Evolutionary conservation across 305 asterid genomes (phyloP).

Genomic region (Fraxinus albicans): DNA sequence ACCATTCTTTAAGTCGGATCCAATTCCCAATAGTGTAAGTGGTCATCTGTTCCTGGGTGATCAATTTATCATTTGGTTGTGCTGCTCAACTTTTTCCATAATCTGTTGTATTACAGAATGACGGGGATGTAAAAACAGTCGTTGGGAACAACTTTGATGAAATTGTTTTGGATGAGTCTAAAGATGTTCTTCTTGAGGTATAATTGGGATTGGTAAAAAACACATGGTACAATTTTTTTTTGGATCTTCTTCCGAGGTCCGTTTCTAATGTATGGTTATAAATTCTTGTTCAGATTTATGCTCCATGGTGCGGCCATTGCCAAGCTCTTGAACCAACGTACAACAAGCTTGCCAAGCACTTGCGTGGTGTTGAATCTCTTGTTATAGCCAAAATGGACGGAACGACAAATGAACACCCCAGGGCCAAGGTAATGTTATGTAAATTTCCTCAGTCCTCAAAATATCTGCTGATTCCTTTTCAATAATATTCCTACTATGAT

Average conservation of each 20-base stretch:
- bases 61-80: constrained; percentile 9
- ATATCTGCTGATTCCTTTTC: background rate
- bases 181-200: constrained; percentile 94
- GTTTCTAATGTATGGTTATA: constrained; percentile 1
- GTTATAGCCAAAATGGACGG: constrained; percentile 96
- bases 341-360: constrained; percentile 84
- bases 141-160: constrained; percentile 77
- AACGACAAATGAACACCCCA: constrained; percentile 84
- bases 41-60: background rate
- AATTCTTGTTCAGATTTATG: constrained; percentile 52
- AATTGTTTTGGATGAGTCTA: constrained; percentile 74
- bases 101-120: constrained; percentile 47
- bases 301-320: constrained; percentile 99
- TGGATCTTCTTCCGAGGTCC: background rate
- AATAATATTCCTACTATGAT: background rate
- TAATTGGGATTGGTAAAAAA: background rate
- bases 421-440: constrained; percentile 56
- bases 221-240: background rate
- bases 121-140: constrained; percentile 67
- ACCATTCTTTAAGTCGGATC: constrained; percentile 77
- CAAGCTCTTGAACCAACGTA: constrained; percentile 91
- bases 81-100: constrained; percentile 14
- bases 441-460: background rate
- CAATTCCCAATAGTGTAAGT: constrained; percentile 65
- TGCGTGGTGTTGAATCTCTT: constrained; percentile 60